Percentiles rank a stretch among this genome's conserved stretches.
Conservation (phyloP, 176 grass and related monocot species). For the Bonia amplexicaulis region DNA sequence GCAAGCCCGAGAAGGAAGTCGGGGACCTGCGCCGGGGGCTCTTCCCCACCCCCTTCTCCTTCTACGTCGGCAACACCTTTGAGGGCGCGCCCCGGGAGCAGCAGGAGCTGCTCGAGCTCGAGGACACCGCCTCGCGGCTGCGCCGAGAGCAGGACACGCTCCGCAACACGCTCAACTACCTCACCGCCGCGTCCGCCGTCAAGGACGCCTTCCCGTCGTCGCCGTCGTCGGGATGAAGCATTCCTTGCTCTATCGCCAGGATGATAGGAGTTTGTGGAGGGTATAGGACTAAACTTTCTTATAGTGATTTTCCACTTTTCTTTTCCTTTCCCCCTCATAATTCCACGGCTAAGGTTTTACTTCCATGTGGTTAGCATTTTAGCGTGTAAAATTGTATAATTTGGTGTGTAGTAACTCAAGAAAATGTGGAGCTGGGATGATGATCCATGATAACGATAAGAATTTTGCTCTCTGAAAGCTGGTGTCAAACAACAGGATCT, state of each 20-base stretch:
- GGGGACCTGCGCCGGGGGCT: constrained; percentile 73
- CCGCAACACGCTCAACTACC: constrained; percentile 96
- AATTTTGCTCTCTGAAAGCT: constrained; percentile 27
- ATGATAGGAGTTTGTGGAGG: constrained; percentile 38
- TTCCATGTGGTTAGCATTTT: constrained; percentile 30
- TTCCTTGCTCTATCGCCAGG: neutral
- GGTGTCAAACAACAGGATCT: neutral
- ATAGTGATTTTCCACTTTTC: constrained; percentile 7
- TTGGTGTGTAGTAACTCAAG: constrained; percentile 15
- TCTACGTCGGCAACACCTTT: constrained; percentile 94
- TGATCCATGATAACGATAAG: constrained; percentile 12
- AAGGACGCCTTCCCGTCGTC: constrained; percentile 85
- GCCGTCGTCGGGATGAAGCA: constrained; percentile 44
- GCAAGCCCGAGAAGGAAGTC: constrained; percentile 72
- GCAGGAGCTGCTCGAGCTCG: constrained; percentile 92
- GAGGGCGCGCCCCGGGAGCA: constrained; percentile 82
- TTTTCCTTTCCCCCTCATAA: neutral
- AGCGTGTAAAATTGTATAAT: constrained; percentile 53
- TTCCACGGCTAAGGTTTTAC: constrained; percentile 32
- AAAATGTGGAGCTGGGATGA: constrained; percentile 7
- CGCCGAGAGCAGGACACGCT: constrained; percentile 79
- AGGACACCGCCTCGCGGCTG: constrained; percentile 82
- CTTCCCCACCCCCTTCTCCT: constrained; percentile 97
- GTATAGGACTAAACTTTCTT: constrained; percentile 39
- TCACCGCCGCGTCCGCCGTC: constrained; percentile 92